phyloP scores from a whole-genome alignment of 106 monocot species.

The Dendrobium huoshanense region DNA sequence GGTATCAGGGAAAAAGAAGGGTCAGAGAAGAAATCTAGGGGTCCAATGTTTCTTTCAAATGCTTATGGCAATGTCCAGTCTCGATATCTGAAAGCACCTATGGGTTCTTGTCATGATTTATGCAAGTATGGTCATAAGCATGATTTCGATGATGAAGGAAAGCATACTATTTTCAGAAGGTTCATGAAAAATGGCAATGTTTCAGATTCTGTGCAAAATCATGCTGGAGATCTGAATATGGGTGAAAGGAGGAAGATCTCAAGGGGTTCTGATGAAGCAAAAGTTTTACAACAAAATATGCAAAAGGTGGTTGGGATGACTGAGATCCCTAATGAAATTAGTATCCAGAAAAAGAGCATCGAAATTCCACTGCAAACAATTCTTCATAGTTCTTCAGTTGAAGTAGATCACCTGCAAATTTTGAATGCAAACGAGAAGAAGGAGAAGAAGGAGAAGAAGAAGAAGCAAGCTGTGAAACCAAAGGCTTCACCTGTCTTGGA shows the following conservation, averaged over 20 bases:
- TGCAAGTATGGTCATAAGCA: slow-evolving; percentile 56
- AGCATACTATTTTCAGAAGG: slow-evolving; percentile 4
- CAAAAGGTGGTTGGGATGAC: background rate
- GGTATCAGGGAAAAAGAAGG: slow-evolving; percentile 6
- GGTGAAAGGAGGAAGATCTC: slow-evolving; percentile 7
- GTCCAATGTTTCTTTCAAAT: slow-evolving; percentile 18
- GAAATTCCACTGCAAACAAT: background rate
- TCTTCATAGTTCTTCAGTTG: background rate
- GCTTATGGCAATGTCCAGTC: slow-evolving; percentile 18
- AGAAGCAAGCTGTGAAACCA: background rate
- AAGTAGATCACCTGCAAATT: background rate
- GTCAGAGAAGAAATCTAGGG: slow-evolving; percentile 3
- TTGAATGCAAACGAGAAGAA: background rate
- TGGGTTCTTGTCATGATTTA: slow-evolving; percentile 59
- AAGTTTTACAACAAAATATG: background rate
- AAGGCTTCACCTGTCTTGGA: background rate
- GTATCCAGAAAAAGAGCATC: background rate
- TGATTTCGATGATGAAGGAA: slow-evolving; percentile 19
- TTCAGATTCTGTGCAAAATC: background rate
- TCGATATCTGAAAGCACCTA: slow-evolving; percentile 43
- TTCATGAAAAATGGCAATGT: background rate
- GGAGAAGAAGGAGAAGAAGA: slow-evolving; percentile 1
- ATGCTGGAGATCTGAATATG: background rate
- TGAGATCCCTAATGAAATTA: background rate
- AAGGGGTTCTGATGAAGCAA: slow-evolving; percentile 1